Percentiles rank a stretch among this genome's conserved stretches.
Conservation (phyloP, 768 basidiomycete genomes). For the Dacryopinax spathularia region DNA sequence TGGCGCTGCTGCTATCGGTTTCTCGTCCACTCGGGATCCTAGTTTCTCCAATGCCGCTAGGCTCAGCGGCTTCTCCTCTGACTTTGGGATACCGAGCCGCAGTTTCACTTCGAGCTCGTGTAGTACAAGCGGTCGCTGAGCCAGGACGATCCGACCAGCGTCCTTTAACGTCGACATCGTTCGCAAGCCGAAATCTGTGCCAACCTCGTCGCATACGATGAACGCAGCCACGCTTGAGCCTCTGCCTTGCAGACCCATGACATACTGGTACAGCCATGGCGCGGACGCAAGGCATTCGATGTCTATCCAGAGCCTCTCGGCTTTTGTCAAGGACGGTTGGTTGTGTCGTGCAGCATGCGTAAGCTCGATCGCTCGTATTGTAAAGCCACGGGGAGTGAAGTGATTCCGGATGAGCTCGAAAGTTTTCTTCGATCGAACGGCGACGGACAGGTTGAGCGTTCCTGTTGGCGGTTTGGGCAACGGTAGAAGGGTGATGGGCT, state of each 20-base stretch:
- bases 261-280: background rate
- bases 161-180: too few species aligned
- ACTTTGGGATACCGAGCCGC: too few species aligned
- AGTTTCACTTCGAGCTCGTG: too few species aligned
- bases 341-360: background rate
- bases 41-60: too few species aligned
- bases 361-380: background rate
- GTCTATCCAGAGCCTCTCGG: background rate
- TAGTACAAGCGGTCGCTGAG: too few species aligned
- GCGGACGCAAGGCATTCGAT: background rate
- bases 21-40: too few species aligned
- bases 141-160: too few species aligned
- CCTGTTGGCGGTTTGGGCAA: background rate
- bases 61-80: too few species aligned
- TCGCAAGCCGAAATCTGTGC: too few species aligned
- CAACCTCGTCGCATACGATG: too few species aligned
- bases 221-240: background rate
- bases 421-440: background rate
- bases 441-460: background rate
- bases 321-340: background rate
- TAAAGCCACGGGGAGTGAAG: background rate
- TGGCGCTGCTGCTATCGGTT: too few species aligned
- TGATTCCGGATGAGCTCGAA: background rate
- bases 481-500: background rate
- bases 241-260: background rate